These are phyloP conservation scores for Lichtheimia ornata DNA, from an alignment of 371 early-diverging fungal species.

Conservation along the genomic window DNA sequence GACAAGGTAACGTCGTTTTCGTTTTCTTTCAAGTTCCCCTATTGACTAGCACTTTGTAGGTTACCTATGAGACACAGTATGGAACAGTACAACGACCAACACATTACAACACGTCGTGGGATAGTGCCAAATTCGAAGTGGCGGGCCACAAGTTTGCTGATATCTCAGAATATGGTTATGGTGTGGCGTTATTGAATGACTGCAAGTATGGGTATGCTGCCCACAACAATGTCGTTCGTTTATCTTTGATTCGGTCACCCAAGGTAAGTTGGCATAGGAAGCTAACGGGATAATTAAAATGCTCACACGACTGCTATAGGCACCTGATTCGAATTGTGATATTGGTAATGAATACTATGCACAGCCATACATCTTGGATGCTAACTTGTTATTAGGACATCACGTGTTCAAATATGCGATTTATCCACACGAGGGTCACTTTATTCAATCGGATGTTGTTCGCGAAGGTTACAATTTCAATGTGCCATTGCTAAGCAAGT, in stretches of 20 bases:
- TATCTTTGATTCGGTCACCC: constrained; percentile 88
- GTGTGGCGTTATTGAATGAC: constrained; percentile 91
- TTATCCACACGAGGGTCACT: constrained; percentile 85
- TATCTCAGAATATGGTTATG: constrained; percentile 92
- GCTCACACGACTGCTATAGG: constrained; percentile 12
- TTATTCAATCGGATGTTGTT: constrained; percentile 80
- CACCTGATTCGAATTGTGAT: constrained; percentile 66
- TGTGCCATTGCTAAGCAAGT: constrained; percentile 71
- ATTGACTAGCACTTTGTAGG: constrained; percentile 30
- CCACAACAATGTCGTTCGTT: constrained; percentile 77
- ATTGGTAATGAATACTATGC: constrained; percentile 40
- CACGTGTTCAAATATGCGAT: constrained; percentile 90
- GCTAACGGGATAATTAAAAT: not conserved
- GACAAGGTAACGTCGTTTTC: constrained; percentile 54
- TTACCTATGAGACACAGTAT: constrained; percentile 95
- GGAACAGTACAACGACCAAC: constrained; percentile 91
- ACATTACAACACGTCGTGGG: constrained; percentile 92
- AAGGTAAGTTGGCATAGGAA: constrained; percentile 67
- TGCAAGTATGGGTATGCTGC: constrained; percentile 90
- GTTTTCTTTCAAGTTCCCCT: not conserved
- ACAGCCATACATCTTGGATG: not conserved
- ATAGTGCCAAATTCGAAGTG: constrained; percentile 78
- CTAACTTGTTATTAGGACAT: constrained; percentile 27
- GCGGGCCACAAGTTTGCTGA: constrained; percentile 94
- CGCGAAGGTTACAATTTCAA: constrained; percentile 89